phyloP scores from a whole-genome alignment of 768 basidiomycete species.

The Suillus subalutaceus region DNA sequence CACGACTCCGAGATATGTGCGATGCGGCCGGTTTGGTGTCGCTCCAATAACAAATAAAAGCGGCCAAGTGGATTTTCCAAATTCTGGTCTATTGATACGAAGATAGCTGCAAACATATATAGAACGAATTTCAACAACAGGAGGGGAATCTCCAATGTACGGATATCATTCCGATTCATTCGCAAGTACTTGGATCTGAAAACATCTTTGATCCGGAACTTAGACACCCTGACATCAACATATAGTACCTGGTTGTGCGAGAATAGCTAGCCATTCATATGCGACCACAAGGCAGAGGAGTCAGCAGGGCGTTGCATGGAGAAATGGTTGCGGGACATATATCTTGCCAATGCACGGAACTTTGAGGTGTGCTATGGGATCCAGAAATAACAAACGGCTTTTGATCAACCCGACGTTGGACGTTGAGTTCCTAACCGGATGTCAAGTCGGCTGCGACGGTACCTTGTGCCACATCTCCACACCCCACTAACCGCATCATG shows the following conservation, averaged over 20 bases:
- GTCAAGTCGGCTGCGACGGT: not conserved
- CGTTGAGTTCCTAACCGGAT: not conserved
- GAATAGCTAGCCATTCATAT: not conserved
- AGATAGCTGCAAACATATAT: not conserved
- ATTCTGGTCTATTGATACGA: too few species aligned
- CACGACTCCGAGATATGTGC: too few species aligned
- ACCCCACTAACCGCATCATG: not conserved
- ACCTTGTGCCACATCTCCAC: not conserved
- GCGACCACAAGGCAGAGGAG: not conserved
- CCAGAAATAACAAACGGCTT: not conserved
- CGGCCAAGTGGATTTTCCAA: too few species aligned
- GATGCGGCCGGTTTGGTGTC: too few species aligned
- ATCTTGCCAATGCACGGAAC: not conserved
- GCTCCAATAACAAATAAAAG: too few species aligned
- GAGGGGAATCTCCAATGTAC: not conserved
- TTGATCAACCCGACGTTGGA: not conserved
- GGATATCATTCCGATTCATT: not conserved
- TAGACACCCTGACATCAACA: not conserved
- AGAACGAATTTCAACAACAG: too few species aligned
- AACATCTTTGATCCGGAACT: not conserved
- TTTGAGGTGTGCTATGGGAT: not conserved
- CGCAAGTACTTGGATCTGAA: not conserved
- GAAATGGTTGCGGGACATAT: not conserved
- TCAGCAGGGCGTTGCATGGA: not conserved
- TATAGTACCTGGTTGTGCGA: not conserved